Percentiles rank a stretch among this genome's conserved stretches.
Conservation (phyloP, 2,329 filamentous ascomycete species). For the Fusarium agapanthi region DNA sequence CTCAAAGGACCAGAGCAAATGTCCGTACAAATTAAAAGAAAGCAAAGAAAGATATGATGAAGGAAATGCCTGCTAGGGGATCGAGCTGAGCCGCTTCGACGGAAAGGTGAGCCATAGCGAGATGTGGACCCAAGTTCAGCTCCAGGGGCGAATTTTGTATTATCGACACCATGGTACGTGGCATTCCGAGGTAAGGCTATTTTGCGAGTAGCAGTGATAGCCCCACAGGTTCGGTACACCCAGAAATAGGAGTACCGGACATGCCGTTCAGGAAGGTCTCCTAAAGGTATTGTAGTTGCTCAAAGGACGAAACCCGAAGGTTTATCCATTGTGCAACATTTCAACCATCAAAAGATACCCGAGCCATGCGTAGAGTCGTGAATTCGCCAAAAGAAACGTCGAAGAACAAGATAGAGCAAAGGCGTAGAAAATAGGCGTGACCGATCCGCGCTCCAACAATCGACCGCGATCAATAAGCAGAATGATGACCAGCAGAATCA, state of each 20-base stretch:
- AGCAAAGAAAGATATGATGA: conserved; percentile 42
- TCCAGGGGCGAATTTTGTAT: conserved; percentile 27
- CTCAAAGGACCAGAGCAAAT: conserved; percentile 40
- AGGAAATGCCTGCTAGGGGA: conserved; percentile 42
- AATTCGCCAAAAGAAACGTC: conserved; percentile 47
- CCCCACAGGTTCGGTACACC: conserved; percentile 41
- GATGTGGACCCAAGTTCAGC: conserved; percentile 12
- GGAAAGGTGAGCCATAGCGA: conserved; percentile 23
- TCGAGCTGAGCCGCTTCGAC: conserved; percentile 53
- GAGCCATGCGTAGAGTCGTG: conserved; percentile 52
- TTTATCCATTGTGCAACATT: conserved; percentile 17
- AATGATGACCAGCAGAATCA: conserved; percentile 32
- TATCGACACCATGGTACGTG: conserved; percentile 16
- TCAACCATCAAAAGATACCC: conserved; percentile 43
- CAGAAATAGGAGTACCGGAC: conserved; percentile 47
- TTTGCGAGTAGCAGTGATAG: conserved; percentile 21
- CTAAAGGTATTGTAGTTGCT: conserved; percentile 24
- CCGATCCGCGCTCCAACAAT: conserved; percentile 40
- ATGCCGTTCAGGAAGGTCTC: conserved; percentile 50
- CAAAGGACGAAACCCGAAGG: conserved; percentile 7
- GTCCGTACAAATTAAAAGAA: conserved; percentile 29
- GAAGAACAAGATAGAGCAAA: conserved; percentile 55
- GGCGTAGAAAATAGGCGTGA: conserved; percentile 46
- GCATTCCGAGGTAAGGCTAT: conserved; percentile 17
- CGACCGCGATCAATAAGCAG: conserved; percentile 40